Evolutionary conservation across 768 basidiomycete species (phyloP).

Genomic region (Panaeolus papilionaceus): DNA sequence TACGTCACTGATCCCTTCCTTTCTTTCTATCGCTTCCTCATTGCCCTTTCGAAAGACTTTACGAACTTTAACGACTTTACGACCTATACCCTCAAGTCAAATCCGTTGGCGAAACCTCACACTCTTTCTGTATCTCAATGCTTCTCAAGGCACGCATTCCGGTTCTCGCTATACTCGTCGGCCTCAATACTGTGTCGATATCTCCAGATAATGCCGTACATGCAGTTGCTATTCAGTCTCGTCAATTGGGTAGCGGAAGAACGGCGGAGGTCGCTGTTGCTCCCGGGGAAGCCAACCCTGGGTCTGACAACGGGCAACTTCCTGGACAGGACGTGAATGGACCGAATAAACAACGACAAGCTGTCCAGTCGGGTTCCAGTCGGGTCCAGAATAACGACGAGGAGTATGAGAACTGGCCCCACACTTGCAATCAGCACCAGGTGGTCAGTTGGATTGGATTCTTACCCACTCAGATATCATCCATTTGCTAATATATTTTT

Average conservation of each 20-base stretch:
- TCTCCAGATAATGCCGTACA: slow-evolving; percentile 14
- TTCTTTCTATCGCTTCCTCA: not conserved
- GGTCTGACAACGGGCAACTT: not conserved
- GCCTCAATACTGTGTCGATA: slow-evolving; percentile 10
- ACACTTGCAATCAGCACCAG: not conserved
- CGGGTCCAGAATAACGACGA: not conserved
- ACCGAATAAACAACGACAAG: not conserved
- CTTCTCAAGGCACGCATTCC: slow-evolving; percentile 9
- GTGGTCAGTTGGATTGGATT: not conserved
- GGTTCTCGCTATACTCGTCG: slow-evolving; percentile 10
- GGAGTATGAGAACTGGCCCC: not conserved
- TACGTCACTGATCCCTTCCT: not conserved
- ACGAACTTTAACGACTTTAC: slow-evolving; percentile 9
- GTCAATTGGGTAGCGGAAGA: slow-evolving; percentile 13
- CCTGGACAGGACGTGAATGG: not conserved
- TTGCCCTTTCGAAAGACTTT: not conserved
- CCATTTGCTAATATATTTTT: not conserved
- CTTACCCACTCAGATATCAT: not conserved
- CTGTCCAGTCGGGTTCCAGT: not conserved
- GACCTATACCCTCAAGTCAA: slow-evolving; percentile 3
- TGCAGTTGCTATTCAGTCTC: slow-evolving; percentile 14
- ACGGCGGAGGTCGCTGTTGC: slow-evolving; percentile 10
- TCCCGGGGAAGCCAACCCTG: not conserved
- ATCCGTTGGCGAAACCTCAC: not conserved
- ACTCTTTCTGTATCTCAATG: not conserved